Base-by-base conservation (phyloP, 2,329 filamentous ascomycete genomes). In the Fusarium clavum region DNA sequence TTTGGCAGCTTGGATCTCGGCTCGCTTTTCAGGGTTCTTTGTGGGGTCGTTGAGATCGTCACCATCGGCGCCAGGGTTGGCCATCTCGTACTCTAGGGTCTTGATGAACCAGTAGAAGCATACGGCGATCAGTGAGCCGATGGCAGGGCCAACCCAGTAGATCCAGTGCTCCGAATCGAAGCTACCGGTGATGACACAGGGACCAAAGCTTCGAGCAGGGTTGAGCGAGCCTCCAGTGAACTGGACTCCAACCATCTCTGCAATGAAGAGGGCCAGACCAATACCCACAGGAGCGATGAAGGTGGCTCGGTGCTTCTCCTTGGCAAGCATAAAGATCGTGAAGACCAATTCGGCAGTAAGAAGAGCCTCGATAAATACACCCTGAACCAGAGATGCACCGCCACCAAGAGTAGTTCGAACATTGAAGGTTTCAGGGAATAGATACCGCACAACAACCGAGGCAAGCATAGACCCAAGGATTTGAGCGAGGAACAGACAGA, bases 281-380 rank as follows among this genome's bases (percentile, higher is more conserved):
- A 86, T 85, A 7, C 83, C 83, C 2, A 85, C 76, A 0, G 83
- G 84, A 16, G 83, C 84, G 18, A 85, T 78, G 56, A 84, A 84
- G 1, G 83, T 85, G 1, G 78, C 83, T 7, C 78, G 77, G 57
- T 85, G 83, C 71, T 85, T 84, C 74, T 85, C 83, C 27, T 83
- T 83, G 24, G 84, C 83, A n/a, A 85, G 78, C 83, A 85, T 85
- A 65, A 85, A 83, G 56, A 85, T 83, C 13, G 83, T 82, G 59
- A 85, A 84, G 16, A 84, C 78, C 27, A 86, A 68, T 66, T 85
- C 81, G 13, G 82, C 81, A 5, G 84, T 85, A 18, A 85, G 75
- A 30, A 86, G 77, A 68, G 83, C 83, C 67, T 86, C 84, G 41
- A 86, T 83, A 60, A 86, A 81, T 24, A 85, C 76, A n/a, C 83